Percentiles rank a stretch among this genome's conserved stretches.
These are phyloP conservation scores for Rhodomyrtus psidioides DNA, from an alignment of 441 rosid genomes.

Conservation along the genomic window DNA sequence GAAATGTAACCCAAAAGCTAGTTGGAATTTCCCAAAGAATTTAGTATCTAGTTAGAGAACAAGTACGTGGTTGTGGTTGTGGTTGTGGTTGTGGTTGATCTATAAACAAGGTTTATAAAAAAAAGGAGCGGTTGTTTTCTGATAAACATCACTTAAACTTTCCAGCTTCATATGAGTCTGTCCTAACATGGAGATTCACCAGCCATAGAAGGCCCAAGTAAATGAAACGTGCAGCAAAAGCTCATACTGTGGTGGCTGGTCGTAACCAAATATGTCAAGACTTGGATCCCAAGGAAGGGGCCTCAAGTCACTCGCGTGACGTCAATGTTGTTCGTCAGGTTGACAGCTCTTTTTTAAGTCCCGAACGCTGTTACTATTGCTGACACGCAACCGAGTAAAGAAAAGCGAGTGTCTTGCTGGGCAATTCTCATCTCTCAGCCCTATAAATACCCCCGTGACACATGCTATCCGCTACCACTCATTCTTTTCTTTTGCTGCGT, in stretches of 20 bases:
- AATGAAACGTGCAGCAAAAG: not conserved
- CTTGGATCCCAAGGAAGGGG: not conserved
- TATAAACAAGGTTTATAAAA: not conserved
- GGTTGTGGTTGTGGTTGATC: not conserved
- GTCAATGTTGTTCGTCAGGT: not conserved
- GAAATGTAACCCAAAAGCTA: conserved; percentile 5
- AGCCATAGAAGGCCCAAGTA: not conserved
- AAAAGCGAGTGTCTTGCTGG: not conserved
- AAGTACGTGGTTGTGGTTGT: too few relatives aligned
- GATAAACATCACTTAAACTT: too few relatives aligned
- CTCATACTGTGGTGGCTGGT: not conserved
- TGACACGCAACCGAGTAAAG: not conserved
- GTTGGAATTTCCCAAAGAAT: not conserved
- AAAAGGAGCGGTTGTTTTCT: not conserved
- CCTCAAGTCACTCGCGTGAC: not conserved
- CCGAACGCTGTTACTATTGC: not conserved
- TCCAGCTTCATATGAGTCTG: too few relatives aligned
- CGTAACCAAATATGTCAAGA: not conserved
- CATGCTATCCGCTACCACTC: not conserved
- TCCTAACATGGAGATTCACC: too few relatives aligned
- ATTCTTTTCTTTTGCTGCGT: not conserved
- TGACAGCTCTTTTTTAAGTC: not conserved
- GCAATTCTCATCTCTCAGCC: not conserved
- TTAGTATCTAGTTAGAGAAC: not conserved
- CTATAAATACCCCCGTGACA: not conserved